These are phyloP conservation scores for Lonicera japonica DNA, from an alignment of 129 eudicot species.

Conservation along the genomic window DNA sequence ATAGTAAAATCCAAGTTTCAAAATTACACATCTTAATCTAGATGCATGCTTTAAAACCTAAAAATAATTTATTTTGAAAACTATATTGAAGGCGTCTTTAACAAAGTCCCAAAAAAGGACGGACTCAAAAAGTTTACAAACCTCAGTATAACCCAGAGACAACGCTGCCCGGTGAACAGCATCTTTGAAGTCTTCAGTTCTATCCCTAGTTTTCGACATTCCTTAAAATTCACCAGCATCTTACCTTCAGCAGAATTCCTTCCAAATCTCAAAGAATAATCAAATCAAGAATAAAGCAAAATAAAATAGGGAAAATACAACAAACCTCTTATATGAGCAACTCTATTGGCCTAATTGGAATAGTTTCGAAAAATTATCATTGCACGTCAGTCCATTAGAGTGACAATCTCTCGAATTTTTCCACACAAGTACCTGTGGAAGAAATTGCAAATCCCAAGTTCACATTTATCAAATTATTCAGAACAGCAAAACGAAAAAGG, in stretches of 20 bases:
- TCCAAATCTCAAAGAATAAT: not conserved
- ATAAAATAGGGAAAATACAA: not conserved
- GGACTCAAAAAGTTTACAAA: conserved; percentile 15
- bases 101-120: conserved; percentile 3
- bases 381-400: too few species aligned
- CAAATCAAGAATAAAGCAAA: not conserved
- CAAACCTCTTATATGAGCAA: not conserved
- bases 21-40: not conserved
- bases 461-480: too few species aligned
- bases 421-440: too few species aligned
- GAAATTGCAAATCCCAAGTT: too few species aligned
- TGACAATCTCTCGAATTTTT: too few species aligned
- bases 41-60: not conserved
- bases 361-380: too few species aligned
- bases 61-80: not conserved
- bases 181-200: conserved; percentile 94
- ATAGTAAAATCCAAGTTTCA: not conserved
- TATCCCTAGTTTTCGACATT: conserved; percentile 79
- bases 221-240: not conserved
- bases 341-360: not conserved
- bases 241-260: not conserved
- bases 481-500: too few species aligned
- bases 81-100: not conserved
- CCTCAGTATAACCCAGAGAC: conserved; percentile 78
- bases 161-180: conserved; percentile 75